Evolutionary conservation across 345 rosid species (phyloP).

Genomic region (Kandelia obovata): DNA sequence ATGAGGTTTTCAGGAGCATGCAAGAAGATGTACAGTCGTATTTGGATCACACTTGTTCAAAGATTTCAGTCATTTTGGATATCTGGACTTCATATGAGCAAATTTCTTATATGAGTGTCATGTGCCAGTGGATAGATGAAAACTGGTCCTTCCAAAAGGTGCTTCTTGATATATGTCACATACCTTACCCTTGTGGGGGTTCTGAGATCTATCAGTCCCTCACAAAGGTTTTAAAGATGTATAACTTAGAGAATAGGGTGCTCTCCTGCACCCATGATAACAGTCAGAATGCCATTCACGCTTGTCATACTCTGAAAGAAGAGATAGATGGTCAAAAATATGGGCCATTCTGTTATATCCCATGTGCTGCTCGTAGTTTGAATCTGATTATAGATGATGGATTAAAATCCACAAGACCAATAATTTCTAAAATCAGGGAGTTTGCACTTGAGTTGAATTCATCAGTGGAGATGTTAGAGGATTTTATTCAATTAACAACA

Average conservation of each 20-base stretch:
- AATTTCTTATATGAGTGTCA: slow-evolving; percentile 53
- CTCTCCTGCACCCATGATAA: slow-evolving; percentile 93
- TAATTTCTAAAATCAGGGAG: slow-evolving; percentile 71
- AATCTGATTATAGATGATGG: slow-evolving; percentile 77
- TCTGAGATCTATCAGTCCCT: slow-evolving; percentile 64
- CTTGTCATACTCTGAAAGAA: slow-evolving; percentile 74
- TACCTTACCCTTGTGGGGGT: slow-evolving; percentile 71
- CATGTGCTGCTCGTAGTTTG: slow-evolving; percentile 85
- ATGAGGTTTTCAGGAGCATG: slow-evolving; percentile 90
- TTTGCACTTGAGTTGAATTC: slow-evolving; percentile 69
- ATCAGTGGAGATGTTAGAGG: slow-evolving; percentile 56
- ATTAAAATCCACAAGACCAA: slow-evolving; percentile 62
- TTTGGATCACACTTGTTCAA: slow-evolving; percentile 70
- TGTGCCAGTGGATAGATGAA: slow-evolving; percentile 86
- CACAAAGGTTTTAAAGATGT: slow-evolving; percentile 57
- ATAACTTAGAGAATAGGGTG: slow-evolving; percentile 61
- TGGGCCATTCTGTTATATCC: slow-evolving; percentile 80
- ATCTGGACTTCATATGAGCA: slow-evolving; percentile 30
- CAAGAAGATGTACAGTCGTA: slow-evolving; percentile 64
- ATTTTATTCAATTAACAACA: slow-evolving; percentile 57
- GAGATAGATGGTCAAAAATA: slow-evolving; percentile 64
- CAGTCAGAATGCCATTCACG: slow-evolving; percentile 69
- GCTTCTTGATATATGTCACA: slow-evolving; percentile 71
- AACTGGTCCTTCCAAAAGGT: slow-evolving; percentile 65
- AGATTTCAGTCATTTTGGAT: slow-evolving; percentile 64